Evolutionary conservation across 1,284 basidiomycete genomes (phyloP).

Genomic region (Boletus albobrunnescens): DNA sequence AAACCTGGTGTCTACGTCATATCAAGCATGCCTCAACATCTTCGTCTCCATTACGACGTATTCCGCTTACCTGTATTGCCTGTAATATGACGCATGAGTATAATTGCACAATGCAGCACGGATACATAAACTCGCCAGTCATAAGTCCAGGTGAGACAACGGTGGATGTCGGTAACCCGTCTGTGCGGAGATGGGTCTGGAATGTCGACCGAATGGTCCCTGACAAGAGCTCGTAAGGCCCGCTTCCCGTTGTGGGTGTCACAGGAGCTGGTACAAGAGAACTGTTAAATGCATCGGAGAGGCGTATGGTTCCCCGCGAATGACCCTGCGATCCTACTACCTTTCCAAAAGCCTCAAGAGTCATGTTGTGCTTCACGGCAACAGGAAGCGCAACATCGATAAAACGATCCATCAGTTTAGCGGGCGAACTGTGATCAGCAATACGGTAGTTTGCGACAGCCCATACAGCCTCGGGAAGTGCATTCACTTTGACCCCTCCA

Average conservation of each 20-base stretch:
- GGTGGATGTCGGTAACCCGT: constrained; percentile 11
- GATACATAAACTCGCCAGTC: constrained; percentile 28
- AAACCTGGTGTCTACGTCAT: constrained; percentile 40
- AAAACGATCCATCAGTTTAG: constrained; percentile 35
- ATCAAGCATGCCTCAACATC: constrained; percentile 19
- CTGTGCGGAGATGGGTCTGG: constrained; percentile 26
- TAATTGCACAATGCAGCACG: background rate
- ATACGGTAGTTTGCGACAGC: constrained; percentile 43
- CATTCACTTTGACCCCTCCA: constrained; percentile 48
- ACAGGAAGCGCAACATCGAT: constrained; percentile 33
- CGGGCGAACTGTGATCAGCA: constrained; percentile 36
- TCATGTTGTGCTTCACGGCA: constrained; percentile 38
- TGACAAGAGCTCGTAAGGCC: constrained; percentile 45
- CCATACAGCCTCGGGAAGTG: constrained; percentile 39
- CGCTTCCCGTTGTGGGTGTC: constrained; percentile 40
- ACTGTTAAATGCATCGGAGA: constrained; percentile 38
- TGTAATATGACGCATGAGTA: constrained; percentile 10
- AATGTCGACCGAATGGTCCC: constrained; percentile 43
- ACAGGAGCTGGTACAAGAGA: constrained; percentile 49
- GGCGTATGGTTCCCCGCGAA: constrained; percentile 23
- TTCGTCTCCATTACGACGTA: constrained; percentile 19
- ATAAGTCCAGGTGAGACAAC: background rate
- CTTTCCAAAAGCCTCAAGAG: constrained; percentile 41
- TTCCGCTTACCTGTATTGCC: constrained; percentile 34
- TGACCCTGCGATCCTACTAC: constrained; percentile 19